phyloP scores from a whole-genome alignment of 2,329 filamentous ascomycete genomes.

The Fusarium stilboides region DNA sequence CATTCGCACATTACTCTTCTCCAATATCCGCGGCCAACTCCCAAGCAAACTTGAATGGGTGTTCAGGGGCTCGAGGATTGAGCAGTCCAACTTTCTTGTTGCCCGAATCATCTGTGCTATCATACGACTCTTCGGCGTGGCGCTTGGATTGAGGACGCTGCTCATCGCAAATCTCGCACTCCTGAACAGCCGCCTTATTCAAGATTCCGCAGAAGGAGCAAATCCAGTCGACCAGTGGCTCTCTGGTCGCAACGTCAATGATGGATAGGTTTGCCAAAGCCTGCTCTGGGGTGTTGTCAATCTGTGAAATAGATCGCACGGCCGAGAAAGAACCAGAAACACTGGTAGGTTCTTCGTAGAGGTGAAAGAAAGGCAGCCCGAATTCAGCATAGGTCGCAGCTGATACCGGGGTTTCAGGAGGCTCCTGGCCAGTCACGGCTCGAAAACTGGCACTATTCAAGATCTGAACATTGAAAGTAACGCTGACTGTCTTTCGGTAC shows the following conservation, averaged over 20 bases:
- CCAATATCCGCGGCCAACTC: background rate
- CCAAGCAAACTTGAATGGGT: background rate
- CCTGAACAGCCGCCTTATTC: too few relatives aligned
- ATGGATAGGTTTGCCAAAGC: background rate
- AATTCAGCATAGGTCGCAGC: background rate
- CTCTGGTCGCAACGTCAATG: background rate
- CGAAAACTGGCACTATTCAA: slow-evolving; percentile 10
- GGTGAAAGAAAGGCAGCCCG: background rate
- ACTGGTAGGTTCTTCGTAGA: background rate
- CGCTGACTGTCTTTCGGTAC: background rate
- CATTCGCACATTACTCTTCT: too few relatives aligned
- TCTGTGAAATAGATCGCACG: background rate
- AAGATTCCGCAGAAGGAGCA: background rate
- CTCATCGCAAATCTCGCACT: too few relatives aligned
- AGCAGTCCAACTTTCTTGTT: background rate
- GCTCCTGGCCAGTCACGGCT: background rate
- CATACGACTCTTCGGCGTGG: too few relatives aligned
- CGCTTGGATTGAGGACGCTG: too few relatives aligned
- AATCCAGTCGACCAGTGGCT: background rate
- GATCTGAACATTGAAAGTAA: slow-evolving; percentile 14
- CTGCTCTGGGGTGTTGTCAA: background rate
- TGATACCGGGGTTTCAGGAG: background rate
- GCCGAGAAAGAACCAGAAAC: background rate
- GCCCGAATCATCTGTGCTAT: too few relatives aligned
- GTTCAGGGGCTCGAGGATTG: background rate